Conservation (phyloP, 768 basidiomycete species). For the Hygrophoropsis aurantiaca region DNA sequence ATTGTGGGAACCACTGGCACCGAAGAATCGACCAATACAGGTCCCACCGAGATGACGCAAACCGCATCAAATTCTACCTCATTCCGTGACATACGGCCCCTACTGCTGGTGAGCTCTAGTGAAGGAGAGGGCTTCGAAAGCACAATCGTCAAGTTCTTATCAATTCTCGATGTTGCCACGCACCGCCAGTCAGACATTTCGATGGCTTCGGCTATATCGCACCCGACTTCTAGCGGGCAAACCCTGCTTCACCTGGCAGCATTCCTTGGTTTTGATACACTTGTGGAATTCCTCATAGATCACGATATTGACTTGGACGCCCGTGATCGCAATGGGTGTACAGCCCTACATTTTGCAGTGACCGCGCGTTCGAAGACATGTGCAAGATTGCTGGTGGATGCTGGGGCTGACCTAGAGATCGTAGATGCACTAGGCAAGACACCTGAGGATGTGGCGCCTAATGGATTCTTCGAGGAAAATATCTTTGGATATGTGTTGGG, state of each 20-base stretch:
- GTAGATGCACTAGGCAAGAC: constrained; percentile 73
- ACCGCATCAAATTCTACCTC: constrained; percentile 42
- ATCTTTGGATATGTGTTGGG: constrained; percentile 21
- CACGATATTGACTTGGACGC: constrained; percentile 78
- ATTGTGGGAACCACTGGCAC: constrained; percentile 78
- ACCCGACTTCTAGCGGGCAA: constrained; percentile 71
- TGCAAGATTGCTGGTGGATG: constrained; percentile 64
- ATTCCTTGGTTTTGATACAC: constrained; percentile 70
- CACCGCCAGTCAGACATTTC: constrained; percentile 43
- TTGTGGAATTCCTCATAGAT: constrained; percentile 70
- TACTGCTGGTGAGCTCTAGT: constrained; percentile 54
- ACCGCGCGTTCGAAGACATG: constrained; percentile 64
- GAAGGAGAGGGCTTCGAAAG: constrained; percentile 69
- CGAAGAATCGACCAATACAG: constrained; percentile 43
- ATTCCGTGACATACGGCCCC: constrained; percentile 53
- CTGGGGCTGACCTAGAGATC: constrained; percentile 78
- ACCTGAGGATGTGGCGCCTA: constrained; percentile 56
- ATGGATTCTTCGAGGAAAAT: constrained; percentile 42
- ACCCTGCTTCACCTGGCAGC: constrained; percentile 87
- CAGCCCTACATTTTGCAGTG: constrained; percentile 85
- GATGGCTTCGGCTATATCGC: constrained; percentile 61
- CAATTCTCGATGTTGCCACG: constrained; percentile 67
- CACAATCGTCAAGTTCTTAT: constrained; percentile 77
- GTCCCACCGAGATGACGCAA: constrained; percentile 52
- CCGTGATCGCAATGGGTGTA: constrained; percentile 88